Conservation (phyloP, 2,329 filamentous ascomycete species). For the Thelonectria discophora region DNA sequence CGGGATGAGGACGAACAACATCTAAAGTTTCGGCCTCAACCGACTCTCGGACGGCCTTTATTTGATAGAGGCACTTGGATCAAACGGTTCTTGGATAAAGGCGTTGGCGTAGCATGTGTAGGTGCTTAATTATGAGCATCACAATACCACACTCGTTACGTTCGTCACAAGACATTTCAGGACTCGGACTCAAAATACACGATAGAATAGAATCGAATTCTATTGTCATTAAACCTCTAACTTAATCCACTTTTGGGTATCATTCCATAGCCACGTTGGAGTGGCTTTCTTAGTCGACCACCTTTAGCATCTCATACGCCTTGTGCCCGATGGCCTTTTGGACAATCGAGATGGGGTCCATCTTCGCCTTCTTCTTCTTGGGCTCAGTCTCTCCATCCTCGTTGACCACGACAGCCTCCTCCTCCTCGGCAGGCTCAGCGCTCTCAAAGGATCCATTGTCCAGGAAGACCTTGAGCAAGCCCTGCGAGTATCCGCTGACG, state of each 20-base stretch:
- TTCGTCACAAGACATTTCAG: no score
- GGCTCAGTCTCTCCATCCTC: conserved; percentile 30
- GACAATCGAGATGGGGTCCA: conserved; percentile 55
- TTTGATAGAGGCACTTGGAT: no score
- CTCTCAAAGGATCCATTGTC: conserved; percentile 59
- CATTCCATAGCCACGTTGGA: conserved; percentile 23
- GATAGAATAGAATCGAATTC: no score
- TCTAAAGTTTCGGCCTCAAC: no score
- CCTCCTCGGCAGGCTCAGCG: conserved; percentile 48
- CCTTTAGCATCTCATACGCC: conserved; percentile 63
- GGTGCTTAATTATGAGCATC: no score
- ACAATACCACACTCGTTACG: no score
- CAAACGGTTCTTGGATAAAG: no score
- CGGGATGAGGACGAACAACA: no score
- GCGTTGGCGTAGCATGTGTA: no score
- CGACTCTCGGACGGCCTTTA: no score
- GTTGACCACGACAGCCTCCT: conserved; percentile 35
- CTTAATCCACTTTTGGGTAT: conserved; percentile 31
- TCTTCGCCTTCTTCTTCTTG: conserved; percentile 50
- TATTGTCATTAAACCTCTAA: no score
- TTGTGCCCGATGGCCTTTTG: conserved; percentile 62
- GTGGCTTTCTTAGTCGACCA: conserved; percentile 57
- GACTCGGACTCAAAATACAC: no score
- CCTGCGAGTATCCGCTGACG: conserved; percentile 66
- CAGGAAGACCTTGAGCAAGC: conserved; percentile 65